A percentile compares a stretch with the other conserved stretches of the same genome.
Evolutionary conservation across 2,329 filamentous ascomycete genomes (phyloP).

Genomic region (Orbilia quercus): DNA sequence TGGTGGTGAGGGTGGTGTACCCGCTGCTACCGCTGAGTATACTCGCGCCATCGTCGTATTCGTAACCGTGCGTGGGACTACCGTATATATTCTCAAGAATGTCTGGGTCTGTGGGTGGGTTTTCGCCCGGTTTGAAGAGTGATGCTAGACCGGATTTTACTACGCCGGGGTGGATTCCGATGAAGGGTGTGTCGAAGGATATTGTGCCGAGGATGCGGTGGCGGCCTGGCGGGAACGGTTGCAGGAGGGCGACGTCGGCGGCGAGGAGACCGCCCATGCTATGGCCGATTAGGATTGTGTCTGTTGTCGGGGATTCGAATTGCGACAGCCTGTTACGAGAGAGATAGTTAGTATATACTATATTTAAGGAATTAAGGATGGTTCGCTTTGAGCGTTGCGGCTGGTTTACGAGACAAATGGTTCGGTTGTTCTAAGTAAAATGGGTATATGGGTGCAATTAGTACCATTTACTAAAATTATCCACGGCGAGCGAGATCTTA

Average conservation of each 20-base stretch:
- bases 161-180: conserved; percentile 89
- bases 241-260: conserved; percentile 79
- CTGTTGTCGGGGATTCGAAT: conserved; percentile 67
- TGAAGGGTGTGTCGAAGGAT: conserved; percentile 84
- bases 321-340: conserved; percentile 31
- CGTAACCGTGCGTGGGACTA: not conserved
- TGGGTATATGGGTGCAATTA: conserved; percentile 68
- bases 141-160: conserved; percentile 83
- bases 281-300: conserved; percentile 85
- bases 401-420: too few species aligned
- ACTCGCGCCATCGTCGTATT: conserved; percentile 17
- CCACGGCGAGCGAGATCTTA: conserved; percentile 76
- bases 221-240: conserved; percentile 56
- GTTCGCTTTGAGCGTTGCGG: conserved; percentile 60
- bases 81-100: conserved; percentile 34
- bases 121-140: conserved; percentile 72
- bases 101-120: conserved; percentile 59
- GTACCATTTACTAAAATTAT: conserved; percentile 83
- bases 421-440: too few species aligned
- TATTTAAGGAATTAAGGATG: too few species aligned
- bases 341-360: conserved; percentile 60
- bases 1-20: not conserved
- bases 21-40: conserved; percentile 11
- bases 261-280: conserved; percentile 88
- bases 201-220: conserved; percentile 79